Evolutionary conservation across 1,284 basidiomycete genomes (phyloP).

Genomic region (Naganishia sp.): DNA sequence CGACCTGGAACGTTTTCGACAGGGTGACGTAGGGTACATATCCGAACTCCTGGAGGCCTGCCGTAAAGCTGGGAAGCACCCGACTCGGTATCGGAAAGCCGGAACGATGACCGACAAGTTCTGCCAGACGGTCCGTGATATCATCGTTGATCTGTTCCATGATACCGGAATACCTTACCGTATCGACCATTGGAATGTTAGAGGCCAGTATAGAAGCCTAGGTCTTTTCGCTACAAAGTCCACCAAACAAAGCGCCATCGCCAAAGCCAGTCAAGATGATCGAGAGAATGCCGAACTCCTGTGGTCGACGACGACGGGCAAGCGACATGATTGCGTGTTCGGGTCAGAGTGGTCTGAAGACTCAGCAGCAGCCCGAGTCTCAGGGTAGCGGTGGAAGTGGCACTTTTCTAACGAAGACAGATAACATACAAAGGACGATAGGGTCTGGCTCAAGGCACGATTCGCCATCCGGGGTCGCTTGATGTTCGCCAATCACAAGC

Average conservation of each 20-base stretch:
- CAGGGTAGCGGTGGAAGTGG: conserved; percentile 8
- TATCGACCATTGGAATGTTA: not conserved
- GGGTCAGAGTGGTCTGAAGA: conserved; percentile 19
- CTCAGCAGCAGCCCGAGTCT: conserved; percentile 7
- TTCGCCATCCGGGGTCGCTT: conserved; percentile 14
- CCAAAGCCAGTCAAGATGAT: conserved; percentile 7
- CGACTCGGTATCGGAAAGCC: no score
- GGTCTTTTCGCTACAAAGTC: conserved; percentile 5
- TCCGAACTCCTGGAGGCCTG: no score
- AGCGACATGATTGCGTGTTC: conserved; percentile 19
- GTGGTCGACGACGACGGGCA: not conserved
- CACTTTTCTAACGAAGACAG: conserved; percentile 8
- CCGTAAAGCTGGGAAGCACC: no score
- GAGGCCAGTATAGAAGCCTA: conserved; percentile 1
- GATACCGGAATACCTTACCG: no score
- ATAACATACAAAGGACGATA: conserved; percentile 6
- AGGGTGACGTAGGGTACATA: no score
- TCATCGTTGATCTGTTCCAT: no score
- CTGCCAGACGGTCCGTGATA: no score
- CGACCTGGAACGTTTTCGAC: no score
- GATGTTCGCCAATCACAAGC: conserved; percentile 17
- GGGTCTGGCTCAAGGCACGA: conserved; percentile 12
- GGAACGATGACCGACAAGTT: no score
- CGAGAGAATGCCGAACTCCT: conserved; percentile 7
- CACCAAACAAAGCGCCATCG: not conserved